Evolutionary conservation across 2,329 filamentous ascomycete genomes (phyloP), one percentile per base, ranked within the genome.

Genomic region (Xylariomycetidae sp.): DNA sequence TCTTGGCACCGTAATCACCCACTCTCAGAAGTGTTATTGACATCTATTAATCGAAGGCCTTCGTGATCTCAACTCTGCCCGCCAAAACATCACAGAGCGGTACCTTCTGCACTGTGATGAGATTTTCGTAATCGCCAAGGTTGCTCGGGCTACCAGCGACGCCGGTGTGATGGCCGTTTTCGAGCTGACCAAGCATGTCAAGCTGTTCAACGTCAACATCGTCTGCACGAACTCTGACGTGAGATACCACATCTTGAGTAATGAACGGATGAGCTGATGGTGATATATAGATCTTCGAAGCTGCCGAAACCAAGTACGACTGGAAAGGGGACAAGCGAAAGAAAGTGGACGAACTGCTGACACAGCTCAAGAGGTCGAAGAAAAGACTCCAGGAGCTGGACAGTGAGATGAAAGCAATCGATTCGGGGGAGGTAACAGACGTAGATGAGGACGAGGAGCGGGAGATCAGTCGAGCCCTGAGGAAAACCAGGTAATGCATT

Each of bases 51-150:
- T 18, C 30, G 13, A 23, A 67, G 67, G 68, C 0, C 61, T 72
- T 7, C 66, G 63, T 1, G 69, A 72, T 44, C 34, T 62, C 16
- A 72, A 72, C 41, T 52, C 58, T 3, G 67, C 66, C 9, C 56
- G 69, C 4, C 48, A 56, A 20, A 51, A 46, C 15, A 61, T 70
- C 12, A 69, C 68, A 0, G 67, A 72, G 36, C 55, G 60, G 0
- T 70, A 70, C 33, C 28, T 72, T 1, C 42, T 62, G 2, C 25
- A 61, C 18, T 72, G 68, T 33, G 44, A 73, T 33, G 67, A 69
- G 36, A 66, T 72, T 4, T 64, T 72, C 31, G 66, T 57, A 1
- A 55, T 72, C 2, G 63, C 61, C 31, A 48, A 50, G 16, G 66
- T 66, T 12, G 59, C 57, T 0, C 56, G 69, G 8, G 67, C 66